These are phyloP conservation scores for Mortierella sp. DNA, from an alignment of 371 early-diverging fungal species.

Conservation along the genomic window DNA sequence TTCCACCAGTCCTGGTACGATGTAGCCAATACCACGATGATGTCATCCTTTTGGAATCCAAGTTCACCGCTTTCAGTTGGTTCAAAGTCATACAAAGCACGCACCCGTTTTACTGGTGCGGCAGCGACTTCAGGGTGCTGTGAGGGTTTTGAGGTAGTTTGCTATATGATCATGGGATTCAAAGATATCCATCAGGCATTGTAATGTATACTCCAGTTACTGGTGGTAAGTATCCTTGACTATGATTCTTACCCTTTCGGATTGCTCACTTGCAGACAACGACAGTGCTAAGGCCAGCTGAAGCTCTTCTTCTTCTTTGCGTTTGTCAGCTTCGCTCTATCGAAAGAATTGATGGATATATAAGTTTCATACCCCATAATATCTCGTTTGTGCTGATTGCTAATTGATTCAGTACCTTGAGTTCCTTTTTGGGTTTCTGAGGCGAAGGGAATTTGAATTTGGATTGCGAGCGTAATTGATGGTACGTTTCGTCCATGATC, in stretches of 20 bases:
- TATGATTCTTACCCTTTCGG: slow-evolving; percentile 38
- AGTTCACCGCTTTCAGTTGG: slow-evolving; percentile 89
- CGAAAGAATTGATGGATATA: slow-evolving; percentile 11
- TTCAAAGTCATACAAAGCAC: slow-evolving; percentile 88
- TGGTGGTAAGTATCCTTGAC: neutral
- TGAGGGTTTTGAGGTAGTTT: slow-evolving; percentile 21
- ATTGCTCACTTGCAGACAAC: slow-evolving; percentile 77
- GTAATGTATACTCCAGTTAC: neutral
- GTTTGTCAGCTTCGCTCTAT: slow-evolving; percentile 76
- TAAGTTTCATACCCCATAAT: neutral
- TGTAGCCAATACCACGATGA: slow-evolving; percentile 85
- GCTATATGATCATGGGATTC: slow-evolving; percentile 12
- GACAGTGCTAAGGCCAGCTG: slow-evolving; percentile 94
- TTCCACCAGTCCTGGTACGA: slow-evolving; percentile 95
- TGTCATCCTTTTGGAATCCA: slow-evolving; percentile 82
- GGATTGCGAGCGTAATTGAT: slow-evolving; percentile 71
- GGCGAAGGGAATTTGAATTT: slow-evolving; percentile 79
- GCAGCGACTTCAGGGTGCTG: slow-evolving; percentile 45
- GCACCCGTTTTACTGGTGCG: slow-evolving; percentile 68
- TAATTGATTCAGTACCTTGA: slow-evolving; percentile 52
- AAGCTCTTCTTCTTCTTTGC: slow-evolving; percentile 92
- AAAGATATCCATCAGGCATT: neutral
- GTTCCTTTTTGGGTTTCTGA: slow-evolving; percentile 84
- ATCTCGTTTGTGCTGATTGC: neutral
- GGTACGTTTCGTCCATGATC: slow-evolving; percentile 89